Evolutionary conservation across 805 yeast species (phyloP), one percentile per base, ranked within the genome.

Genomic region (Yamadazyma olivae): DNA sequence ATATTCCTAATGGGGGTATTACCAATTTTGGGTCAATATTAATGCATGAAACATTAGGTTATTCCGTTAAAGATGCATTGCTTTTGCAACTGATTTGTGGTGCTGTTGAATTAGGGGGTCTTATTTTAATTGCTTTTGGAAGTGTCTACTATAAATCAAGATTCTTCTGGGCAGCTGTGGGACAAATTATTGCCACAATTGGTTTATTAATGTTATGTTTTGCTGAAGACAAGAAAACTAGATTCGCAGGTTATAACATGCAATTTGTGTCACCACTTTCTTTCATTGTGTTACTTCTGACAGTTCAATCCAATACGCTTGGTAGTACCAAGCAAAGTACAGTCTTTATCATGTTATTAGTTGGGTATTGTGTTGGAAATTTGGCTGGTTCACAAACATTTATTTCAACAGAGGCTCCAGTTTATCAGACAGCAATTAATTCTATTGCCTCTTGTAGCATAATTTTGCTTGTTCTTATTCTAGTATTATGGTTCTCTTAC

Each of bases 321-420:
- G 84, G 84, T 6, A 72, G 70, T 48, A 76, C 83, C 9, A 79
- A 78, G 58, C 76, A 75, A 50, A 54, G 64, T 31, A 61, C 72
- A 2, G 68, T 62, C 2, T 73, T 65, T 48, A 71, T 76, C 2
- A 44, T 71, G 20, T 54, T 60, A 38, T 60, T 77, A 27, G 49
- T 77, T 32, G 74, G 71, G 4, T 75, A 68, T 54, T 71, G 78
- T 51, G 71, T 63, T 7, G 83, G 83, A 16, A 78, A 76, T 48
- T 56, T 74, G 32, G 56, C 67, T 33, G 83, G 83, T 3, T 80
- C 82, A 1, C 79, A 74, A 42, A 61, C 76, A 3, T 75, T 74
- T 46, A 52, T 56, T 29, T 53, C 54, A 0, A 38, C 34, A 2
- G 71, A 75, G 45, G 73, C 75, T 3, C 77, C 78, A 17, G 38